Conservation (phyloP, 179 eudicot genomes). For the Sideroxylon spinosum region DNA sequence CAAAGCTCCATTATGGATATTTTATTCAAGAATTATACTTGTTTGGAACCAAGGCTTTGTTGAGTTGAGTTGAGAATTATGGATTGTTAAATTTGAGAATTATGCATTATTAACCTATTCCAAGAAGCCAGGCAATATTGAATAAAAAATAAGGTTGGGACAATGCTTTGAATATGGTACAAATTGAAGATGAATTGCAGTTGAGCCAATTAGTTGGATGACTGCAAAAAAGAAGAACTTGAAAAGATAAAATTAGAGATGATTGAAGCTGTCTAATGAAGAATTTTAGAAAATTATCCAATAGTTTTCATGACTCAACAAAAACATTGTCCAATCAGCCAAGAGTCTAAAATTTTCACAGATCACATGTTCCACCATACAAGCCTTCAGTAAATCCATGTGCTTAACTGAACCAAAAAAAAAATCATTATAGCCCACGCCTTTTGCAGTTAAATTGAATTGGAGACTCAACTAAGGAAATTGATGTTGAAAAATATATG, state of each 20-base stretch:
- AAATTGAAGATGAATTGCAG: too few relatives aligned
- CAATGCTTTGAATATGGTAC: too few relatives aligned
- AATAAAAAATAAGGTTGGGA: too few relatives aligned
- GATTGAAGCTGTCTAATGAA: not conserved
- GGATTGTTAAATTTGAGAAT: too few relatives aligned
- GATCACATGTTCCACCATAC: not conserved
- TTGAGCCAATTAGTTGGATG: not conserved
- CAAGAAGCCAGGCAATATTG: too few relatives aligned
- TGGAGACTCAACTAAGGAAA: slow-evolving; percentile 1
- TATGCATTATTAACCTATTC: too few relatives aligned
- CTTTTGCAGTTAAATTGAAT: not conserved
- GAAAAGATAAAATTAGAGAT: not conserved
- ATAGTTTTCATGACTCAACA: too few relatives aligned
- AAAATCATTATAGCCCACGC: not conserved
- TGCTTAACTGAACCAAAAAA: too few relatives aligned
- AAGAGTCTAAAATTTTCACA: not conserved
- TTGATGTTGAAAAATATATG: not conserved
- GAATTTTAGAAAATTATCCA: not conserved
- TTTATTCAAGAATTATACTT: not conserved
- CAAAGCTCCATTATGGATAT: not conserved
- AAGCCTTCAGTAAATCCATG: not conserved
- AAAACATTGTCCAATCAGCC: not conserved
- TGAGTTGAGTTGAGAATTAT: too few relatives aligned
- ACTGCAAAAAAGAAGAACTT: not conserved
- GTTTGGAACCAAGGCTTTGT: too few relatives aligned